Evolutionary conservation across 1,284 basidiomycete species (phyloP).

Genomic region (Trichosporon coremiiforme): DNA sequence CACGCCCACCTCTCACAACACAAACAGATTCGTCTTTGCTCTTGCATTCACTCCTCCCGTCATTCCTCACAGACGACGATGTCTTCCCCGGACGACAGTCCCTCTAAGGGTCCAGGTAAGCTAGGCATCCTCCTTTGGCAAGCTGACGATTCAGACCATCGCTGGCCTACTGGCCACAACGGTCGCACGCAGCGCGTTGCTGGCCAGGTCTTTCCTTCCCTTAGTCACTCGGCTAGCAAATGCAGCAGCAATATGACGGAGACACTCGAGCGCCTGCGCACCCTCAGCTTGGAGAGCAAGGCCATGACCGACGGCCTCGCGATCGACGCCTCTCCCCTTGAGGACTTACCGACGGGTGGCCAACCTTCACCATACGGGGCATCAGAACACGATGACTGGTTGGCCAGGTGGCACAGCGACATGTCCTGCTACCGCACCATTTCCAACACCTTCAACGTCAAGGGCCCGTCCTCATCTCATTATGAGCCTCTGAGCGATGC

Average conservation of each 20-base stretch:
- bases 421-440: neutral
- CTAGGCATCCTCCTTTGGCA: neutral
- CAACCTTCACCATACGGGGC: neutral
- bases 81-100: neutral
- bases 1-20: neutral
- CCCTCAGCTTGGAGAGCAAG: neutral
- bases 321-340: neutral
- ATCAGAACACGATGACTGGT: neutral
- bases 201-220: conserved; percentile 5
- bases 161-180: conserved; percentile 11
- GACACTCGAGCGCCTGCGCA: neutral
- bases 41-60: neutral
- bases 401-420: neutral
- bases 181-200: neutral
- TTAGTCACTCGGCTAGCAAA: neutral
- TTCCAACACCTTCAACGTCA: neutral
- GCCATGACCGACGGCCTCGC: neutral
- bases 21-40: neutral
- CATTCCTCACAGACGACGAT: neutral
- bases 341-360: neutral
- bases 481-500: neutral
- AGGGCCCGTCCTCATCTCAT: neutral
- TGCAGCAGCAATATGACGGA: neutral
- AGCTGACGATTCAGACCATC: neutral
- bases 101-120: neutral